These are phyloP conservation scores for Cercospora nicotianae DNA, from an alignment of 2,329 filamentous ascomycete species.

Conservation along the genomic window DNA sequence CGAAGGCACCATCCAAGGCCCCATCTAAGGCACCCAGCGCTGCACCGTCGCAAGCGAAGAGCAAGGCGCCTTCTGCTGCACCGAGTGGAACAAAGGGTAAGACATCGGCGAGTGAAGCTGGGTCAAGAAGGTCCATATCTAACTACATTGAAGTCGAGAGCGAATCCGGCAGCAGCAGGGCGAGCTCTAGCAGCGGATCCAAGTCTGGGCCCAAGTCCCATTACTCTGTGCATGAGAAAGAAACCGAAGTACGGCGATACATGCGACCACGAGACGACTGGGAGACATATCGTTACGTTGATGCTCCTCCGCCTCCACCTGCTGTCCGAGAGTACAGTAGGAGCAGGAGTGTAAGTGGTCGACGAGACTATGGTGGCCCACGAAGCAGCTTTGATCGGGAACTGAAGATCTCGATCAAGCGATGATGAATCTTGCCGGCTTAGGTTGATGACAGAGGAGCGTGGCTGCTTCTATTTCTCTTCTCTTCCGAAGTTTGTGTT, in stretches of 20 bases:
- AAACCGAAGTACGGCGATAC: conserved; percentile 46
- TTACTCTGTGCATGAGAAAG: conserved; percentile 45
- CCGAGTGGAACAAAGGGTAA: conserved; percentile 21
- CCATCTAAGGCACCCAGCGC: conserved; percentile 28
- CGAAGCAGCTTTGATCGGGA: conserved; percentile 15
- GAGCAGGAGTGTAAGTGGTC: conserved; percentile 29
- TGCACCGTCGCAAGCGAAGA: conserved; percentile 22
- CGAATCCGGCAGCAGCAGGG: conserved; percentile 28
- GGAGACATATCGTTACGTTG: conserved; percentile 51
- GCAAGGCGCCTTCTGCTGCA: conserved; percentile 29
- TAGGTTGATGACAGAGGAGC: neutral
- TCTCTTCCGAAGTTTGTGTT: neutral
- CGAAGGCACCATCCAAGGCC: conserved; percentile 18
- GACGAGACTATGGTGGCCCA: conserved; percentile 10
- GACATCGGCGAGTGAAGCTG: conserved; percentile 14
- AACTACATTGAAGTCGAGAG: conserved; percentile 49
- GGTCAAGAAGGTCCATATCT: conserved; percentile 21
- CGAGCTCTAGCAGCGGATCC: conserved; percentile 16
- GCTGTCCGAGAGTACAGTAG: conserved; percentile 13
- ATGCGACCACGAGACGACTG: conserved; percentile 40
- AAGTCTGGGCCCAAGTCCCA: conserved; percentile 15
- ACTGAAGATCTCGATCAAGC: conserved; percentile 17
- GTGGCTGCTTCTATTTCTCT: neutral
- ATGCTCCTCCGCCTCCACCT: conserved; percentile 36
- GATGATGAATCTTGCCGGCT: neutral